Evolutionary conservation across 176 grass and related monocot species (phyloP).

Genomic region (Raddia distichophylla): DNA sequence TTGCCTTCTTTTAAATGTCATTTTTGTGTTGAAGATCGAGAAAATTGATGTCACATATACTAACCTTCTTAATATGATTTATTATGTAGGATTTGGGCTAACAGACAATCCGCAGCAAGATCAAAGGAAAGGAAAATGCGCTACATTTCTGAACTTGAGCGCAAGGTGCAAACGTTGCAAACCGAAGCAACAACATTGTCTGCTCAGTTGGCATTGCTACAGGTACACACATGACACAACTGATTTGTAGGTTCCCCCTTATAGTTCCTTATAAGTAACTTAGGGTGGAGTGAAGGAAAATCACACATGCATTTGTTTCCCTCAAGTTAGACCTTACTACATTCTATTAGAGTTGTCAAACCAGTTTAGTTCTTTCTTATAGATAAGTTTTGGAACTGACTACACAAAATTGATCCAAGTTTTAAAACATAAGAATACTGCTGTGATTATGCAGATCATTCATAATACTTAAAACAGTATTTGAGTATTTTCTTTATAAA

Average conservation of each 20-base stretch:
- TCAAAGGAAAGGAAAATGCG: constrained; percentile 88
- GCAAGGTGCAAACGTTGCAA: constrained; percentile 60
- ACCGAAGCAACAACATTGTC: constrained; percentile 71
- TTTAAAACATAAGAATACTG: background rate
- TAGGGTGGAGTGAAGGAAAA: background rate
- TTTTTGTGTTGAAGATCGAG: constrained; percentile 15
- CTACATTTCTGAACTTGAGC: constrained; percentile 77
- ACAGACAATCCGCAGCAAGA: constrained; percentile 83
- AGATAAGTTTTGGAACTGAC: constrained; percentile 18
- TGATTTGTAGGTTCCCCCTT: constrained; percentile 7
- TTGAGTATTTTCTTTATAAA: background rate
- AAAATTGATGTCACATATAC: constrained; percentile 18
- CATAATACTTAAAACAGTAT: background rate
- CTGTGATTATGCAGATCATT: background rate
- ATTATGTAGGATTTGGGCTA: constrained; percentile 76
- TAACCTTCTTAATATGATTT: constrained; percentile 32
- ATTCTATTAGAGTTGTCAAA: background rate
- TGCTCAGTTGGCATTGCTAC: constrained; percentile 62
- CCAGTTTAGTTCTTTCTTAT: constrained; percentile 1
- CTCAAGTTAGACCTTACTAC: constrained; percentile 6
- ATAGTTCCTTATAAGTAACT: background rate
- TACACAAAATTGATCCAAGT: background rate
- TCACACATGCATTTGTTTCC: background rate
- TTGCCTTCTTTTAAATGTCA: background rate
- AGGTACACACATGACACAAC: constrained; percentile 39